A percentile compares a stretch with the other conserved stretches of the same genome.
These are phyloP conservation scores for Botryotinia calthae DNA, from an alignment of 2,329 filamentous ascomycete species.

Conservation along the genomic window DNA sequence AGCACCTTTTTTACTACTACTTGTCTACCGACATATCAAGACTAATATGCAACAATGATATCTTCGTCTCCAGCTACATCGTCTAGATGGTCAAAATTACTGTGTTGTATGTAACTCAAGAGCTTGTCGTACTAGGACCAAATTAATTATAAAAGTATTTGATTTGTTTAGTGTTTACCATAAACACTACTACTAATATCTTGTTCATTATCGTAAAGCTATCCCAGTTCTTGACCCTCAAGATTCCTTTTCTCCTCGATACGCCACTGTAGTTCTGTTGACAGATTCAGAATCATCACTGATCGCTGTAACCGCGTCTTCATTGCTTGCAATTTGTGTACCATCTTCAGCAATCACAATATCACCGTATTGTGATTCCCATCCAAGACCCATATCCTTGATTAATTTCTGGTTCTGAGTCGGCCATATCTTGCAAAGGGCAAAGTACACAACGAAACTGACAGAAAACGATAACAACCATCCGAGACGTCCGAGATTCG, in stretches of 20 bases:
- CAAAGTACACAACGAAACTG: slow-evolving; percentile 39
- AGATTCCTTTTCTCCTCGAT: slow-evolving; percentile 1
- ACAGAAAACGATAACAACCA: slow-evolving; percentile 40
- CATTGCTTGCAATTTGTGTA: slow-evolving; percentile 31
- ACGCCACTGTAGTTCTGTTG: slow-evolving; percentile 5
- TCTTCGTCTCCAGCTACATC: not conserved
- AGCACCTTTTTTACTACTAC: not conserved
- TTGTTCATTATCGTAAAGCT: not conserved
- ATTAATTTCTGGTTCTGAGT: slow-evolving; percentile 41
- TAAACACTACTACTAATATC: not conserved
- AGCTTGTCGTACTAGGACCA: not conserved
- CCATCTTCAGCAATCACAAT: slow-evolving; percentile 31
- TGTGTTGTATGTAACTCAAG: not conserved
- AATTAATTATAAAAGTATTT: not conserved
- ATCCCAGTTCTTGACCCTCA: not conserved
- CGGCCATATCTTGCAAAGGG: slow-evolving; percentile 42
- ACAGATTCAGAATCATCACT: slow-evolving; percentile 17
- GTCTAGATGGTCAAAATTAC: not conserved
- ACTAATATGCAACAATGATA: not conserved
- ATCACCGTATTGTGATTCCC: slow-evolving; percentile 31
- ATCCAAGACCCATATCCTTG: slow-evolving; percentile 38
- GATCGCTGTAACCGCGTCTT: slow-evolving; percentile 16
- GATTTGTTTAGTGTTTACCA: not conserved
- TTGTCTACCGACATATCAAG: not conserved
- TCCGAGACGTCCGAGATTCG: slow-evolving; percentile 39